A percentile compares a stretch with the other conserved stretches of the same genome.
These are phyloP conservation scores for Leccinum rimulosum DNA, from an alignment of 768 basidiomycete species.

Conservation along the genomic window DNA sequence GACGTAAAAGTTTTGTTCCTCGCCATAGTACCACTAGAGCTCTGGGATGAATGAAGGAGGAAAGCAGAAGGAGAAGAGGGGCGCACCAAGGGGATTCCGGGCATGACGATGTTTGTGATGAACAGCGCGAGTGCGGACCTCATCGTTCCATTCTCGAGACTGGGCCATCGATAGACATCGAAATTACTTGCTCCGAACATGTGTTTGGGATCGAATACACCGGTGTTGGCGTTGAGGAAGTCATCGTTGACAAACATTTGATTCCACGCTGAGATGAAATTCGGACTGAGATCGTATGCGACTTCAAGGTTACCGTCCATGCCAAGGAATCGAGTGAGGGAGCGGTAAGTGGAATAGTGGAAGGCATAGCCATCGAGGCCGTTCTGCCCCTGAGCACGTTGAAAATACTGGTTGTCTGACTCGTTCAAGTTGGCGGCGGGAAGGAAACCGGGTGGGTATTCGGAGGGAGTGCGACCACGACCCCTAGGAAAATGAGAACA, in stretches of 20 bases:
- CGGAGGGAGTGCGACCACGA: conserved; percentile 79
- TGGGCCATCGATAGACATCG: conserved; percentile 93
- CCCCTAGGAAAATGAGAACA: conserved; percentile 47
- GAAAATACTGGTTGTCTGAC: conserved; percentile 68
- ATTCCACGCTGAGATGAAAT: conserved; percentile 91
- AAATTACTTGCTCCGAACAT: conserved; percentile 94
- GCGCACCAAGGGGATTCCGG: conserved; percentile 76
- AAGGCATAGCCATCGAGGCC: conserved; percentile 82
- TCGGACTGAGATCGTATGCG: conserved; percentile 78
- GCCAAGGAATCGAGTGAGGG: conserved; percentile 82
- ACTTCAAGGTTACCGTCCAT: conserved; percentile 96
- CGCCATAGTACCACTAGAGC: conserved; percentile 76
- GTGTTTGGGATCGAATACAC: conserved; percentile 75
- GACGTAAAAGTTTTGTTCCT: conserved; percentile 88
- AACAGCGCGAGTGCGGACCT: conserved; percentile 76
- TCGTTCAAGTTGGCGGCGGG: conserved; percentile 66
- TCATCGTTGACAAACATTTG: conserved; percentile 88
- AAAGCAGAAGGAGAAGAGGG: background rate
- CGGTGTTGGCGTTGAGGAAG: conserved; percentile 69
- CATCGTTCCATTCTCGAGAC: conserved; percentile 80
- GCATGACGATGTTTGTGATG: conserved; percentile 77
- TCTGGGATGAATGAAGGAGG: background rate
- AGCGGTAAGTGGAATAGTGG: conserved; percentile 92
- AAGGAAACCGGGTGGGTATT: conserved; percentile 65
- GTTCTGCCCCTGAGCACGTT: conserved; percentile 60